Evolutionary conservation across 345 rosid genomes (phyloP).

Genomic region (Citrus glauca): DNA sequence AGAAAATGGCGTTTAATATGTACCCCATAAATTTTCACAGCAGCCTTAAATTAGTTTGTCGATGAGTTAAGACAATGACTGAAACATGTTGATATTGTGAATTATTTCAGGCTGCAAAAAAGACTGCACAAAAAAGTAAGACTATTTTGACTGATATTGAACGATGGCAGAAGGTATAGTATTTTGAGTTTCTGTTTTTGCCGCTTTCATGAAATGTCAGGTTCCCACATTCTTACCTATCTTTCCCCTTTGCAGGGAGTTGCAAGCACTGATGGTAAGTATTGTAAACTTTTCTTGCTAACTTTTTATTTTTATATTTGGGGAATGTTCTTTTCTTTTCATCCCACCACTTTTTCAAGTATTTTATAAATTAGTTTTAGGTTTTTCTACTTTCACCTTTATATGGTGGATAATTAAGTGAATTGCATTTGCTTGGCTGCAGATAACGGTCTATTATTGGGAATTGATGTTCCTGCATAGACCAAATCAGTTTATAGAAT

Average conservation of each 20-base stretch:
- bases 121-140: slow-evolving; percentile 86
- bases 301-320: neutral
- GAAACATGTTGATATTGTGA: slow-evolving; percentile 10
- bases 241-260: slow-evolving; percentile 68
- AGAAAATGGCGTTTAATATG: neutral
- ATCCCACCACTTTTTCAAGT: neutral
- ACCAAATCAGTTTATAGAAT: neutral
- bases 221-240: slow-evolving; percentile 22
- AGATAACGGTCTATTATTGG: neutral
- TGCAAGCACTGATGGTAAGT: slow-evolving; percentile 91
- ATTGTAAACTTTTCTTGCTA: slow-evolving; percentile 7
- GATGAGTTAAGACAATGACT: neutral
- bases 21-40: neutral
- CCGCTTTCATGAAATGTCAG: slow-evolving; percentile 9
- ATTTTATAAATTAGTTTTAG: neutral
- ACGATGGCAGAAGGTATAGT: slow-evolving; percentile 91
- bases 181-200: slow-evolving; percentile 7
- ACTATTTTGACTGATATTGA: slow-evolving; percentile 83
- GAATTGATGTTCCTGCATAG: neutral
- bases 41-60: neutral
- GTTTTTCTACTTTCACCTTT: neutral
- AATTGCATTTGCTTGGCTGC: neutral
- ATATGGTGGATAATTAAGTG: neutral
- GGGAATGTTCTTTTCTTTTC: neutral
- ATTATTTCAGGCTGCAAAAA: slow-evolving; percentile 73